A percentile compares a stretch with the other conserved stretches of the same genome.
Evolutionary conservation across 768 basidiomycete genomes (phyloP).

Genomic region (Mycena leptocephala): DNA sequence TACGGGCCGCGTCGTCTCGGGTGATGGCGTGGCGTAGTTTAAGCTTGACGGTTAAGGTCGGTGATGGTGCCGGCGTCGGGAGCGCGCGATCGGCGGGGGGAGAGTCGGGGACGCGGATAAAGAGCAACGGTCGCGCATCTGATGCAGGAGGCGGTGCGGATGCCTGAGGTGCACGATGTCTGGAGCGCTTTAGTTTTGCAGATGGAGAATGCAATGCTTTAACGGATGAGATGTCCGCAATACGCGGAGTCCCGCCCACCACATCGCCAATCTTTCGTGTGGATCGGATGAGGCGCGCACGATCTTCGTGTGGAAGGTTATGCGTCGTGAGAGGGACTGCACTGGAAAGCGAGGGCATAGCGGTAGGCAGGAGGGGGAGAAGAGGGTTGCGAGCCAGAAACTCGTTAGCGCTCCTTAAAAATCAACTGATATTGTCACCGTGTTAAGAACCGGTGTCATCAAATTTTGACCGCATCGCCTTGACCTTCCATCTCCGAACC

Average conservation of each 20-base stretch:
- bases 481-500: too few relatives aligned
- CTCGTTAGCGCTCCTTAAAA: background rate
- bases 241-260: conserved; percentile 19
- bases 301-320: conserved; percentile 10
- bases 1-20: conserved; percentile 11
- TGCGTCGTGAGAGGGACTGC: conserved; percentile 4
- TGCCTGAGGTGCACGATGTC: background rate
- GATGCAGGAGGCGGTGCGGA: background rate
- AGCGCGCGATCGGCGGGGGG: background rate
- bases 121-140: conserved; percentile 6
- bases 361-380: background rate
- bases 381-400: too few relatives aligned
- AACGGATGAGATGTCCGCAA: conserved; percentile 1
- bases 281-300: conserved; percentile 21
- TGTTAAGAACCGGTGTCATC: background rate
- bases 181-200: background rate
- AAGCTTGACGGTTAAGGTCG: conserved; percentile 19
- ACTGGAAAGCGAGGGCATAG: background rate
- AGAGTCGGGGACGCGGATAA: conserved; percentile 18
- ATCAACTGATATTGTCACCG: background rate
- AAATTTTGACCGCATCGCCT: too few relatives aligned
- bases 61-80: background rate
- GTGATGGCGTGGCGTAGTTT: background rate
- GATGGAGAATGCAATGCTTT: background rate
- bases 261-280: conserved; percentile 19